Evolutionary conservation across 2,329 filamentous ascomycete species (phyloP).

Genomic region (Ophiostoma pallidulum): DNA sequence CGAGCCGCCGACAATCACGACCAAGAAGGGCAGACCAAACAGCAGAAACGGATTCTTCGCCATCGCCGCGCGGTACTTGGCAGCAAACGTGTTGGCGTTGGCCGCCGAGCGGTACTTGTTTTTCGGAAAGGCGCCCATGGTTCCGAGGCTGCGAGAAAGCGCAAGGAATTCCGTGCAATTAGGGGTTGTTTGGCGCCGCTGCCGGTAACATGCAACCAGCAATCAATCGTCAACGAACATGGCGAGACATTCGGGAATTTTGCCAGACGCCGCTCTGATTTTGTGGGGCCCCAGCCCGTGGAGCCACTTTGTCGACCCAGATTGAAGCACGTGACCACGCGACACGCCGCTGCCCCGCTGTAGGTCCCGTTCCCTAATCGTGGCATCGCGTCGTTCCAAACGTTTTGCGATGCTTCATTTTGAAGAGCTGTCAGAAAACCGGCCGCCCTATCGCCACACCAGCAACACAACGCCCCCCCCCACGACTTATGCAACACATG

Average conservation of each 20-base stretch:
- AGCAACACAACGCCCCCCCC: neutral
- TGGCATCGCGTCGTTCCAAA: constrained; percentile 2
- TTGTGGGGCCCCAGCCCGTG: no score
- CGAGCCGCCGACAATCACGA: constrained; percentile 80
- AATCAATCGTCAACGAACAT: no score
- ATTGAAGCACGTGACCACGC: constrained; percentile 10
- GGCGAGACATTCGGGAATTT: no score
- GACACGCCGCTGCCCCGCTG: neutral
- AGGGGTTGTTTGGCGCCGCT: neutral
- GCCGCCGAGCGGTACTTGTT: constrained; percentile 63
- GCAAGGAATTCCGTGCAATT: no score
- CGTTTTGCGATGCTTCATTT: constrained; percentile 2
- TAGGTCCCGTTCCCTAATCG: neutral
- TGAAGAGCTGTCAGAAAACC: neutral
- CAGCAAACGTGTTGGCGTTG: constrained; percentile 59
- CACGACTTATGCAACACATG: neutral
- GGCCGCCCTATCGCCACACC: neutral
- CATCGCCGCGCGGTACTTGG: constrained; percentile 66
- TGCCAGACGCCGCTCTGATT: no score
- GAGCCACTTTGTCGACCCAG: no score
- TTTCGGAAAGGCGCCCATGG: constrained; percentile 57
- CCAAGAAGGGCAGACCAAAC: constrained; percentile 88
- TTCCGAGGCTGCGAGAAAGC: neutral
- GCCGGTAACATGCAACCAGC: no score
- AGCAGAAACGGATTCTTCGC: constrained; percentile 76